Evolutionary conservation across 768 basidiomycete genomes (phyloP), one percentile per base, ranked within the genome.

Genomic region (Suillus discolor): DNA sequence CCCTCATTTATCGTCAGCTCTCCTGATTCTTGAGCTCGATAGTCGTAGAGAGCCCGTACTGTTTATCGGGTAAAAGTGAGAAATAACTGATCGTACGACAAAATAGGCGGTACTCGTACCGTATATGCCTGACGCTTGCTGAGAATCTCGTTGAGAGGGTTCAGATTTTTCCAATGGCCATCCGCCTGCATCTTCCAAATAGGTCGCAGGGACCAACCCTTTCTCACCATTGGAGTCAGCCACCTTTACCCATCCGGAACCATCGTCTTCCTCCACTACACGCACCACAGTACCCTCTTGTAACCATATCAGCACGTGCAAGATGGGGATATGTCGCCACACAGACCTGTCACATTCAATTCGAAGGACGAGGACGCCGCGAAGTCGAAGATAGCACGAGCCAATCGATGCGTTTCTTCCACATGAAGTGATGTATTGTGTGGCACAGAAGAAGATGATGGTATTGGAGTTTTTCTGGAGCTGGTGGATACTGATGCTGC

Each of bases 181-280:
- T 62, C 72, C 75, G 59, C 79, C 77, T 57, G 75, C 74, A 28
- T 78, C 67, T 68, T 85, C 82, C 61, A 93, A 74, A 80, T 94
- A 94, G 28, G 91, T 87, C n/a, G 91, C 91, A n/a, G 93, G 93
- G 13, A 94, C 88, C 47, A 94, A 85, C 11, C 93, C 93, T 69
- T 85, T 84, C 63, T 82, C 81, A 66, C 87, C 86, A n/a, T 75
- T 74, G 45, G 77, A 71, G 71, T 90, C 84, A 28, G 77, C 74
- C 11, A 94, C 90, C 73, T 94, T 94, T 13, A 91, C 85, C 93
- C 93, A 94, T 3, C 93, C 93, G 18, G 91, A 92, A 13, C 92
- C 92, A 70, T 94, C 93, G 66, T 95, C 92, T 66, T 88, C 85
- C 73, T 95, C 93, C 23, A 92, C 72, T 45, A 96, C 81, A 64